These are phyloP conservation scores for Camellia sinensis DNA, from an alignment of 148 eudicot species.

Conservation along the genomic window DNA sequence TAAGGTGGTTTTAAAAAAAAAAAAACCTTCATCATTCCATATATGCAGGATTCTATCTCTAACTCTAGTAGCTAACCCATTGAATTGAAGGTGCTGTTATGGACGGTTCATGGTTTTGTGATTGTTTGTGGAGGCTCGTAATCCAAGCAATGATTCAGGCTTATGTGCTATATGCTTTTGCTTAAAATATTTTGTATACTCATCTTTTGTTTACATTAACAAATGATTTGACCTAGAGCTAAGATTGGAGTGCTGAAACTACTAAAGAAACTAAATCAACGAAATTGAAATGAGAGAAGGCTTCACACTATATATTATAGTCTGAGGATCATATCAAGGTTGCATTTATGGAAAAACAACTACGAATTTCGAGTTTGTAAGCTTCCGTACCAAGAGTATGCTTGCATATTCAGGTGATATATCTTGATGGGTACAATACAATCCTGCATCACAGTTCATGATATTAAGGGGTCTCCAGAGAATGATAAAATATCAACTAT, in stretches of 20 bases:
- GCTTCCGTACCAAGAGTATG: slow-evolving; percentile 74
- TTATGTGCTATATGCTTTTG: no score
- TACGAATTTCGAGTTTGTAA: not conserved
- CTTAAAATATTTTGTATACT: no score
- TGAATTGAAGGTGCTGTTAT: no score
- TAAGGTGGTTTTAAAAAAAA: not conserved
- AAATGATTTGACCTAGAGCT: not conserved
- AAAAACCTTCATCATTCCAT: not conserved
- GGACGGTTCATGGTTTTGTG: no score
- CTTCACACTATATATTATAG: not conserved
- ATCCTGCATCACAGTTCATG: slow-evolving; percentile 46
- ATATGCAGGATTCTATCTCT: no score
- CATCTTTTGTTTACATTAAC: no score
- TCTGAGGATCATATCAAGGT: not conserved
- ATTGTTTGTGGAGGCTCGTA: no score
- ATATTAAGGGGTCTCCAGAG: not conserved
- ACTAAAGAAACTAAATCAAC: not conserved
- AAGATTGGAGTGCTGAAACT: not conserved
- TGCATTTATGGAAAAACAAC: not conserved
- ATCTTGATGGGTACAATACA: slow-evolving; percentile 99
- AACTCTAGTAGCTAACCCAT: no score
- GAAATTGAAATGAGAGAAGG: not conserved
- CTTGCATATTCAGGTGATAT: slow-evolving; percentile 97
- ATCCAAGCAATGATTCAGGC: no score
- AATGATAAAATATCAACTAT: not conserved